Evolutionary conservation across 2,329 filamentous ascomycete species (phyloP), one percentile per base, ranked within the genome.

Genomic region (Cladosporium halotolerans): DNA sequence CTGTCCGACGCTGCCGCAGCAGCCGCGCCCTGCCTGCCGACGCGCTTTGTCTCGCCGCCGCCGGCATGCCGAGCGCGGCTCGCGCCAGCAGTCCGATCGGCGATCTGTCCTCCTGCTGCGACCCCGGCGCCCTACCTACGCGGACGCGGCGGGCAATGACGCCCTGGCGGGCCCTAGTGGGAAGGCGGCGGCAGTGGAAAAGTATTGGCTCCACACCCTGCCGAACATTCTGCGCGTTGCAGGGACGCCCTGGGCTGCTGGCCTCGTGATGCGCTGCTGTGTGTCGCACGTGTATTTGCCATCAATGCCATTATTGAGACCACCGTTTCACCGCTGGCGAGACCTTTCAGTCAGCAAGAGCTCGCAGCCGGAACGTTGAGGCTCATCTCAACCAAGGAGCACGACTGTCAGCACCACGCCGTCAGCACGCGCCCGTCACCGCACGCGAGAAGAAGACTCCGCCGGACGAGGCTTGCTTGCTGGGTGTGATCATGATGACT

Each of bases 1-100:
- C 23, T 28, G 23, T 7, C 23, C 23, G 23, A 4, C 23, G 23
- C 23, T 28, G 23, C 23, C 23, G 23, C 23, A 28, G 23, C 23
- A 28, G 23, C 23, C 23, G 23, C 23, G 23, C 39, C 18, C 32
- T 23, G 33, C 23, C 11, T 23, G n/a, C 23, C 41, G 9, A 36
- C 36, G 46, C 16, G 9, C 36, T 19, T 49, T 49, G 46, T 49
- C 38, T 49, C 46, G 36, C 46, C 36, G 36, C 38, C 28, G 32
- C 14, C 48, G 48, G 48, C 18, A 51, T 51, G 40, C 48, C 48
- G 48, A 51, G 43, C 31, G 36, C 40, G 48, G 48, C 32, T 50
- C 41, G 36, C 23, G 31, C 9, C 31, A 19, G 44, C 36, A 36
- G 16, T 11, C 39, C 13, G n/a, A 51, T 51, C 48, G 48, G 39